phyloP scores from a whole-genome alignment of 106 monocot species.

The Ottelia alismoides region DNA sequence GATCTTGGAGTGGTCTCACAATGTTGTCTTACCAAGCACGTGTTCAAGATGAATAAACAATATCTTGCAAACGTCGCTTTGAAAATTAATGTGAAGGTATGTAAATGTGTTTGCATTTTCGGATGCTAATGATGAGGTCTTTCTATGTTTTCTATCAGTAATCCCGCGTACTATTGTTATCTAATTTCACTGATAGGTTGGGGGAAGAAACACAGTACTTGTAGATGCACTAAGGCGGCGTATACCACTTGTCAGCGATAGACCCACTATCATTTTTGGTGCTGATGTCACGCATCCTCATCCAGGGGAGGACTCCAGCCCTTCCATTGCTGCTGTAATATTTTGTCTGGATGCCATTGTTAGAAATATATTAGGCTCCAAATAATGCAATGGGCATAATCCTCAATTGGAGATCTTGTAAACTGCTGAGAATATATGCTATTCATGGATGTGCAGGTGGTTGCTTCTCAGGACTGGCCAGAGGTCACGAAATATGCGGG shows the following conservation, averaged over 20 bases:
- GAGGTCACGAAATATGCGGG: too few species aligned
- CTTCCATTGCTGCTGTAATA: constrained; percentile 63
- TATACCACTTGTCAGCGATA: constrained; percentile 30
- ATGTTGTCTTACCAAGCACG: constrained; percentile 86
- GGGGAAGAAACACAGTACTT: constrained; percentile 53
- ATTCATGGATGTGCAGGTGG: too few species aligned
- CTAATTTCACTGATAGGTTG: too few species aligned
- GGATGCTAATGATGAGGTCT: too few species aligned
- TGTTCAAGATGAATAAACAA: constrained; percentile 76
- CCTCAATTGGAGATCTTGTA: too few species aligned
- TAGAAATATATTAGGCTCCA: too few species aligned
- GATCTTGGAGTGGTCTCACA: constrained; percentile 93
- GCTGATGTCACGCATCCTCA: constrained; percentile 70
- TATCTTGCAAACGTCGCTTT: constrained; percentile 95
- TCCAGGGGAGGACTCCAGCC: constrained; percentile 41
- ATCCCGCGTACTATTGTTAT: too few species aligned
- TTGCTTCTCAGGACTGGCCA: too few species aligned
- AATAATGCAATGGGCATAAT: too few species aligned
- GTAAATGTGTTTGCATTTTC: constrained; percentile 1
- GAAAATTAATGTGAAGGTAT: constrained; percentile 94
- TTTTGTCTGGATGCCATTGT: constrained; percentile 4
- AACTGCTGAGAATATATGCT: too few species aligned
- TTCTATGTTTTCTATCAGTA: too few species aligned
- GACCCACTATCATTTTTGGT: constrained; percentile 65
- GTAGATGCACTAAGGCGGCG: constrained; percentile 26